Conservation (phyloP, 257 asterid genomes). For the Rubia yunnanensis region DNA sequence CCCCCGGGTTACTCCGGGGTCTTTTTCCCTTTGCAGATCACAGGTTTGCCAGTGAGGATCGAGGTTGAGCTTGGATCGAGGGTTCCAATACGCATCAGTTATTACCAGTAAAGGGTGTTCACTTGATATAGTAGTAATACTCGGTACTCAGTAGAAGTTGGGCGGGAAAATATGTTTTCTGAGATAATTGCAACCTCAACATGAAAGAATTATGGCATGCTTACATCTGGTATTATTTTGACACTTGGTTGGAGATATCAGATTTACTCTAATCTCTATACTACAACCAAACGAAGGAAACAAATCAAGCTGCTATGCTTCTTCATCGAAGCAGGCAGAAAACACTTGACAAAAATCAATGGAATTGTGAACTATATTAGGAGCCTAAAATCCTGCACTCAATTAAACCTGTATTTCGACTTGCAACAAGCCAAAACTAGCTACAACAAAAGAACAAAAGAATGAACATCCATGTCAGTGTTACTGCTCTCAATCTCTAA, state of each 20-base stretch:
- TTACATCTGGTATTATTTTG: background rate
- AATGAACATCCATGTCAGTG: conserved; percentile 27
- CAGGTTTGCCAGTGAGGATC: too few relatives aligned
- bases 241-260: background rate
- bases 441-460: conserved; percentile 28
- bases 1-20: too few relatives aligned
- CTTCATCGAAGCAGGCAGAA: background rate
- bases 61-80: too few relatives aligned
- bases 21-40: too few relatives aligned
- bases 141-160: too few relatives aligned
- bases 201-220: background rate
- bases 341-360: background rate
- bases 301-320: conserved; percentile 2
- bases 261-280: too few relatives aligned
- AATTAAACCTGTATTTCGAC: conserved; percentile 16
- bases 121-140: too few relatives aligned
- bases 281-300: background rate
- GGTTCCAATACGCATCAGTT: too few relatives aligned
- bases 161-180: too few relatives aligned
- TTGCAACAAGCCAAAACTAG: conserved; percentile 27
- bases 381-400: too few relatives aligned
- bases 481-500: conserved; percentile 13
- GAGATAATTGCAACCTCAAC: conserved; percentile 4
- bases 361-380: conserved; percentile 3
- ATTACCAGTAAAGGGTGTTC: too few relatives aligned